Percentiles rank a stretch among this genome's conserved stretches.
phyloP scores from a whole-genome alignment of 1,139 yeast species.

The Ogataea hybrid region DNA sequence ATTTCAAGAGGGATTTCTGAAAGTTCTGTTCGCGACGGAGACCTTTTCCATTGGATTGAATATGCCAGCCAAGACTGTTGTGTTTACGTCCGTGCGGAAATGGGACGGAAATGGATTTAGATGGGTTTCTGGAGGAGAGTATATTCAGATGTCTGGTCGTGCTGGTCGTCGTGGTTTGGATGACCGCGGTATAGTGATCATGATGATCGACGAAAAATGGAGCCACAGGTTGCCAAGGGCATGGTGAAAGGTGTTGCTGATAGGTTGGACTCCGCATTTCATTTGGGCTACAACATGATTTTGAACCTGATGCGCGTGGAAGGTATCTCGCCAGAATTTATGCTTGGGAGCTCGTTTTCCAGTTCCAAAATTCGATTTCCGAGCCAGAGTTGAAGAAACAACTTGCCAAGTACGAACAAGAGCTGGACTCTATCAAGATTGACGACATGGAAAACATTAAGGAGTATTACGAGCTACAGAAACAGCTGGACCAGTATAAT shows the following conservation, averaged over 20 bases:
- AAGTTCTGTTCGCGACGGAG: conserved; percentile 95
- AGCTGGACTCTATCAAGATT: conserved; percentile 49
- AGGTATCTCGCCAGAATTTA: conserved; percentile 96
- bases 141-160: conserved; percentile 99
- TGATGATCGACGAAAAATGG: conserved; percentile 99
- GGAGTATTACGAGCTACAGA: conserved; percentile 79
- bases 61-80: conserved; percentile 96
- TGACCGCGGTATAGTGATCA: conserved; percentile 97
- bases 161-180: conserved; percentile 99
- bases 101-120: conserved; percentile 98
- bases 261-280: conserved; percentile 93
- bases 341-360: conserved; percentile 95
- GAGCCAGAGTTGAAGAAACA: conserved; percentile 81
- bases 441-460: conserved; percentile 74
- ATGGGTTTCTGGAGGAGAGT: conserved; percentile 99
- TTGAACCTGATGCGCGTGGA: conserved; percentile 94
- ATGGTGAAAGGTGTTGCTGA: conserved; percentile 99
- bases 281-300: conserved; percentile 95
- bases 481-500: conserved; percentile 66
- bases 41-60: conserved; percentile 98
- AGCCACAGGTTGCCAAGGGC: conserved; percentile 97
- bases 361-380: conserved; percentile 88
- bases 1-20: conserved; percentile 93
- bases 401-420: conserved; percentile 49
- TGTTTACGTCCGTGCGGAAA: conserved; percentile 93